Percentiles rank a stretch among this genome's conserved stretches.
Conservation (phyloP, 805 yeast species). For the Monosporozyma servazzii region DNA sequence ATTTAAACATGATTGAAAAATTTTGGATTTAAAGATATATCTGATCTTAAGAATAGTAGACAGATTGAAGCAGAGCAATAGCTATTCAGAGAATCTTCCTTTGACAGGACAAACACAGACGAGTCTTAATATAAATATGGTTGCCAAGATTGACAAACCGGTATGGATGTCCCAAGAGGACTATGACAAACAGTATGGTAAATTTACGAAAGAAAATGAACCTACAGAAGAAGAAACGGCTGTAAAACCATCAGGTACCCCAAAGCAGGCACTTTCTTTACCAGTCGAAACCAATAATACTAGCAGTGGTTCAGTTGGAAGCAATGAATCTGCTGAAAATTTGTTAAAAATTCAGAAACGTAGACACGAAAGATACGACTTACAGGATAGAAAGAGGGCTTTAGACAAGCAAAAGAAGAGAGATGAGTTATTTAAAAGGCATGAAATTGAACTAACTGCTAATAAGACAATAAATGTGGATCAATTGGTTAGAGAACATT, state of each 20-base stretch:
- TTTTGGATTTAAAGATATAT: not conserved
- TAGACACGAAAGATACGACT: slow-evolving; percentile 24
- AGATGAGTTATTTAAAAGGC: slow-evolving; percentile 29
- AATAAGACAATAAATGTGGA: slow-evolving; percentile 39
- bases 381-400: slow-evolving; percentile 21
- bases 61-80: not conserved
- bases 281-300: not conserved
- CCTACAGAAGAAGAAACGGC: not conserved
- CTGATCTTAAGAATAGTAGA: not conserved
- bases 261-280: not conserved
- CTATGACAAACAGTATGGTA: slow-evolving; percentile 26
- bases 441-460: slow-evolving; percentile 31
- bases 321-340: not conserved
- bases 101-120: no score
- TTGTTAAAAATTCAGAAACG: slow-evolving; percentile 11
- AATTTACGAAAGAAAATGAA: slow-evolving; percentile 4
- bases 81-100: not conserved
- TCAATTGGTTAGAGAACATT: slow-evolving; percentile 69
- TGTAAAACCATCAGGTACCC: not conserved
- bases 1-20: not conserved
- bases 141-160: slow-evolving; percentile 27
- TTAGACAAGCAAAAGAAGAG: slow-evolving; percentile 19
- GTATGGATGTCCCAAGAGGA: slow-evolving; percentile 33
- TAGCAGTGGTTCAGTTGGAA: not conserved
- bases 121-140: not conserved